Evolutionary conservation across 139 green algal species (phyloP).

Genomic region (Protoeuglena noctilucae): DNA sequence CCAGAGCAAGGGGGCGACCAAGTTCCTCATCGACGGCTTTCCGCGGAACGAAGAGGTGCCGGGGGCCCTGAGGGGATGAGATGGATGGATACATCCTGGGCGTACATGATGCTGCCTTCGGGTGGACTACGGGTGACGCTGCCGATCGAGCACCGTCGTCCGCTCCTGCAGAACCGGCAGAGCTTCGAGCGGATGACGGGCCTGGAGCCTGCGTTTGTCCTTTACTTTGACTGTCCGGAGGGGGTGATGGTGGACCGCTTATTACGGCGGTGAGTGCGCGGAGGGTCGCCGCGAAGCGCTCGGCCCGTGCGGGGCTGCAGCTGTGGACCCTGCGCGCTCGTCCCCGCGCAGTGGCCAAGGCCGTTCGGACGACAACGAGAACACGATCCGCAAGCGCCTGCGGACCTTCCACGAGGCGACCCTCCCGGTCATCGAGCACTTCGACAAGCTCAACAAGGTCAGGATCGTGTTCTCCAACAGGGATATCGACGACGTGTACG

Average conservation of each 20-base stretch:
- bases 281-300: no score
- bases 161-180: neutral
- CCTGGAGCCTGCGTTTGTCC: neutral
- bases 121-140: no score
- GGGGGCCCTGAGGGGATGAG: no score
- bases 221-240: constrained; percentile 4
- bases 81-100: no score
- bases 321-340: no score
- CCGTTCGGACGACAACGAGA: constrained; percentile 1
- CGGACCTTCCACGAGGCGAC: neutral
- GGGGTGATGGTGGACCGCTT: constrained; percentile 3
- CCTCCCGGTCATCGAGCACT: constrained; percentile 2
- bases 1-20: no score
- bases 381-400: constrained; percentile 2
- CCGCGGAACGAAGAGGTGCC: neutral
- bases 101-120: no score
- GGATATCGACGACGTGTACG: neutral
- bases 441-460: constrained; percentile 5
- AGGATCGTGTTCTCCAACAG: neutral
- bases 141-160: no score
- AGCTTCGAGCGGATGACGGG: neutral
- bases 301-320: no score
- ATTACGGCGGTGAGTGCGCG: no score
- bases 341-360: constrained; percentile 1
- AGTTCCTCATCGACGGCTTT: constrained; percentile 4